Conservation (phyloP, 768 basidiomycete genomes). For the Fibroporia radiculosa region DNA sequence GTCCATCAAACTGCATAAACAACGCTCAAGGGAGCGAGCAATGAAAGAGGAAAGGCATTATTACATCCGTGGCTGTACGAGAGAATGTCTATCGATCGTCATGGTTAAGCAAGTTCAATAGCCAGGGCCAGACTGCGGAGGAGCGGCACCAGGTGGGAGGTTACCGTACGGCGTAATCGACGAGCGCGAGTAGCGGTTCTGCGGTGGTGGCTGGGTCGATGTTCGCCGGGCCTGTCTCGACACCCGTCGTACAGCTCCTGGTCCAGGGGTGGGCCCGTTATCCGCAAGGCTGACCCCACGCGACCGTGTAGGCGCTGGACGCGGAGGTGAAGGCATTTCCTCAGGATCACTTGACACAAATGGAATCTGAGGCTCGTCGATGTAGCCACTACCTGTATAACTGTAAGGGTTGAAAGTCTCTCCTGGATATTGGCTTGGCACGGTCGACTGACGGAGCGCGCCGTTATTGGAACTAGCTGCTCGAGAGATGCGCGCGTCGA, state of each 20-base stretch:
- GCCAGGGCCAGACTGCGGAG: conserved; percentile 24
- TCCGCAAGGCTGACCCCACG: conserved; percentile 79
- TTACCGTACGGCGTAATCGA: conserved; percentile 28
- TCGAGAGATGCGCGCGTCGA: conserved; percentile 35
- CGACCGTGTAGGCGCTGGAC: conserved; percentile 6
- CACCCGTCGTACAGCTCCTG: conserved; percentile 71
- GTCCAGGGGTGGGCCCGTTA: conserved; percentile 72
- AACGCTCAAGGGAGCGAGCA: too few relatives aligned
- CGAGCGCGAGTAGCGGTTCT: conserved; percentile 70
- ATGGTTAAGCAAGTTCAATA: conserved; percentile 6
- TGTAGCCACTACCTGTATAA: conserved; percentile 33
- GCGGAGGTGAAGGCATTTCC: conserved; percentile 20
- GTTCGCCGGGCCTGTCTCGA: conserved; percentile 57
- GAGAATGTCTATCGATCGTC: too few relatives aligned
- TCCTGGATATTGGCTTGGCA: conserved; percentile 32
- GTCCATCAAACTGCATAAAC: too few relatives aligned
- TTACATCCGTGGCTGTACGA: too few relatives aligned
- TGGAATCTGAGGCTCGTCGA: conserved; percentile 20
- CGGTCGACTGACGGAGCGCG: conserved; percentile 32
- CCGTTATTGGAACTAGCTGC: conserved; percentile 29
- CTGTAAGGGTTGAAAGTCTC: conserved; percentile 56
- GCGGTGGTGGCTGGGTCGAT: conserved; percentile 47
- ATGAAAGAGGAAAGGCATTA: too few relatives aligned
- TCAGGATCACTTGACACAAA: conserved; percentile 28
- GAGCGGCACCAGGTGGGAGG: conserved; percentile 72